Percentiles rank a stretch among this genome's conserved stretches.
These are phyloP conservation scores for Pyrus hybrid DNA, from an alignment of 331 rosid genomes.

Conservation along the genomic window DNA sequence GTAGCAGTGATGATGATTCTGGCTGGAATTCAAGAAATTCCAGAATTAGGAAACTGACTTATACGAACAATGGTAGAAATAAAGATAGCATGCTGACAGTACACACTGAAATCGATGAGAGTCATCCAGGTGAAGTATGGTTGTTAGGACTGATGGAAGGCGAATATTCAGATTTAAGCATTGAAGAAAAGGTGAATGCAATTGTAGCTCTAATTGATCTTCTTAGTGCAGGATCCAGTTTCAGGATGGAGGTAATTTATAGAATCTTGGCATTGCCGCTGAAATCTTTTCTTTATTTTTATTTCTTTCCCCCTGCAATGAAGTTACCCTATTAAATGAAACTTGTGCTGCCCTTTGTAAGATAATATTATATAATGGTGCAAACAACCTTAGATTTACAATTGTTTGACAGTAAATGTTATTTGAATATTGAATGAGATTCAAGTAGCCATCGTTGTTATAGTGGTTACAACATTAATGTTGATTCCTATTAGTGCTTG, in stretches of 20 bases:
- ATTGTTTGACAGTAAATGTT: background rate
- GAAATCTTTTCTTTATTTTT: background rate
- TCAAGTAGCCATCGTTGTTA: background rate
- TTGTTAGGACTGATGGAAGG: slow-evolving; percentile 86
- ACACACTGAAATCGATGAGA: slow-evolving; percentile 85
- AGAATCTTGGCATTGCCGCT: background rate
- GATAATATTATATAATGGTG: background rate
- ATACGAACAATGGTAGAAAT: slow-evolving; percentile 13
- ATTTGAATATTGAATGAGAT: background rate
- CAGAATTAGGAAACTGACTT: slow-evolving; percentile 28
- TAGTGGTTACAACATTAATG: background rate
- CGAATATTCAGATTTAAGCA: slow-evolving; percentile 82
- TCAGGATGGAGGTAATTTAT: slow-evolving; percentile 62
- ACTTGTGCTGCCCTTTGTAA: background rate
- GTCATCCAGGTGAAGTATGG: slow-evolving; percentile 91
- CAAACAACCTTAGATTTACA: background rate
- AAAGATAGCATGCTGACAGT: slow-evolving; percentile 29
- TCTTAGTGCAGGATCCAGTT: slow-evolving; percentile 69
- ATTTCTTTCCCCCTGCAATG: background rate
- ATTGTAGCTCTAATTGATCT: slow-evolving; percentile 80
- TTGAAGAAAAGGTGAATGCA: slow-evolving; percentile 85
- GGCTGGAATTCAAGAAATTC: slow-evolving; percentile 39
- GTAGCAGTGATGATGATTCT: slow-evolving; percentile 58
- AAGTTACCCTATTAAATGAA: background rate
- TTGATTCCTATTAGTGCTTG: background rate